A percentile compares a stretch with the other conserved stretches of the same genome.
These are phyloP conservation scores for Obba rivulosa DNA, from an alignment of 768 basidiomycete genomes.

Conservation along the genomic window DNA sequence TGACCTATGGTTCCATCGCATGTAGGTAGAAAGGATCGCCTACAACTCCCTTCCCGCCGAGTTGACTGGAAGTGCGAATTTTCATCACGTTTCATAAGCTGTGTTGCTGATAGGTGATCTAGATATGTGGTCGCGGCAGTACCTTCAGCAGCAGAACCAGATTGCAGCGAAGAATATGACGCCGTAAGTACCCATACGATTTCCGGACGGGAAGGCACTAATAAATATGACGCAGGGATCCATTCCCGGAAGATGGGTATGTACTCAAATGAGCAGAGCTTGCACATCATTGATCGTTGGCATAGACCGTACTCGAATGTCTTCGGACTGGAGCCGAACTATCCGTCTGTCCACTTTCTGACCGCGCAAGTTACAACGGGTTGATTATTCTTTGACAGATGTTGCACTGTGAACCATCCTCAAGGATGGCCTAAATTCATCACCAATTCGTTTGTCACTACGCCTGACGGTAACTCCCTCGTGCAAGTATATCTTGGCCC, in stretches of 20 bases:
- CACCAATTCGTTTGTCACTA: constrained; percentile 44
- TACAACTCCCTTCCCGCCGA: constrained; percentile 49
- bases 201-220: not conserved
- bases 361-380: not conserved
- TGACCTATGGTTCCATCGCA: not conserved
- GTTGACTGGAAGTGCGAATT: constrained; percentile 34
- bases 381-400: constrained; percentile 20
- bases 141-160: constrained; percentile 55
- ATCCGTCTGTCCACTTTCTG: constrained; percentile 32
- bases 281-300: not conserved
- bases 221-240: constrained; percentile 31
- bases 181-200: constrained; percentile 28
- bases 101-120: not conserved
- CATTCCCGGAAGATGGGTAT: constrained; percentile 48
- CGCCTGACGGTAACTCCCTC: constrained; percentile 39
- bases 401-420: constrained; percentile 50
- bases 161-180: constrained; percentile 52
- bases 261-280: constrained; percentile 5
- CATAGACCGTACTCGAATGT: constrained; percentile 43
- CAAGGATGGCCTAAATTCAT: constrained; percentile 54
- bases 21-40: constrained; percentile 43
- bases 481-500: constrained; percentile 47
- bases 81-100: not conserved
- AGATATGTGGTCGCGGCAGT: constrained; percentile 59
- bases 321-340: constrained; percentile 46